Base-by-base conservation (phyloP, 2,329 filamentous ascomycete species). In the Tolypocladium inflatum region DNA sequence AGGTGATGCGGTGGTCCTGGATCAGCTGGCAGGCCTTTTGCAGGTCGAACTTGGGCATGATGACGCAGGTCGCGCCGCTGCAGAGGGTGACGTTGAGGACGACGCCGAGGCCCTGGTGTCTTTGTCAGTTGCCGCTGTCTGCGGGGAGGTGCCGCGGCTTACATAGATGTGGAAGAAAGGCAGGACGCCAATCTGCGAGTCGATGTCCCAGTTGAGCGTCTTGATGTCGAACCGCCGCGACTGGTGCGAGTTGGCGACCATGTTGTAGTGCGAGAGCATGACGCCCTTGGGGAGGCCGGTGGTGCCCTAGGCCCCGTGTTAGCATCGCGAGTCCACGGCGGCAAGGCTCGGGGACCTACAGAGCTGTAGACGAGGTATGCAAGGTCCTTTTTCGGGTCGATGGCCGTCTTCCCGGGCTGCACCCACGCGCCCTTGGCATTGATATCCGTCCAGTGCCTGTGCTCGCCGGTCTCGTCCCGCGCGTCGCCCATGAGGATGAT, bases 91-190 rank as follows among this genome's bases (percentile, higher is more conserved):
- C 60, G 54, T 68, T 67, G 55, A 73, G 58, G 30, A 70, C 64
- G 50, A 71, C 64, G 39, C 63, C 63, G 10, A 74, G 65, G 23
- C 72, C 71, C 71, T 73, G 33, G 5, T 17, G 23, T 3, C 3
- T 1, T 2, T 15, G 50, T 57, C 21, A 57, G 51, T 35, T 35
- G 26, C 10, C 11, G 21, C 10, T 26, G 11, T 11, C 42, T 13
- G 1, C 9, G 43, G 23, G 13, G 43, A 30, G 23, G 43, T 10
- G 43, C 41, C n/a, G 13, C n/a, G 7, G 67, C 82, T 63, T 73
- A 88, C 90, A 67, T 96, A 96, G 62, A 96, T 92, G 69, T 96
- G 91, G 74, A 91, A 96, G 71, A 96, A 94, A 0, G 92, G 92
- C 13, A 96, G 73, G 59, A 96, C 87, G 2, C 89, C 89, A 8